phyloP scores from a whole-genome alignment of 78 protist species.

The Dictyostelium discoideum region DNA sequence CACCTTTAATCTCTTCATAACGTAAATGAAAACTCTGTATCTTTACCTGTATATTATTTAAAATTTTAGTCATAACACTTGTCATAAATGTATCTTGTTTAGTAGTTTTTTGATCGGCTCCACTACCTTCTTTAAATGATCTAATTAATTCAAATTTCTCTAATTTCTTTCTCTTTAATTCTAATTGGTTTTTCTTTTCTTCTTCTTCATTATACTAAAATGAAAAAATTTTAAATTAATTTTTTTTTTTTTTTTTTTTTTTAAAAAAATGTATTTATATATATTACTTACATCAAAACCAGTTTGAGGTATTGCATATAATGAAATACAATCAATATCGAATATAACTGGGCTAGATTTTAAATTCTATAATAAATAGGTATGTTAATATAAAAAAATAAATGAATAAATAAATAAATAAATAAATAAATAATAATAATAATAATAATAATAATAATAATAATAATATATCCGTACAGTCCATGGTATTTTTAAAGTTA shows the following conservation, averaged over 20 bases:
- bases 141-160: slow-evolving; percentile 70
- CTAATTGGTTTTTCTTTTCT: slow-evolving; percentile 28
- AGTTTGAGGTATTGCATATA: slow-evolving; percentile 75
- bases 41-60: slow-evolving; percentile 60
- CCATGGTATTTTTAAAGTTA: slow-evolving; percentile 71
- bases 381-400: too few species aligned
- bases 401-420: too few species aligned
- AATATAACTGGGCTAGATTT: slow-evolving; percentile 63
- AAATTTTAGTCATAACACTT: slow-evolving; percentile 51
- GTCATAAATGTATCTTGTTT: slow-evolving; percentile 65
- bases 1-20: slow-evolving; percentile 56
- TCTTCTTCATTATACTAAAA: slow-evolving; percentile 61
- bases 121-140: slow-evolving; percentile 67
- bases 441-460: too few species aligned
- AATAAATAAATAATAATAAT: too few species aligned
- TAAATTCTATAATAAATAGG: slow-evolving; percentile 20
- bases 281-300: slow-evolving; percentile 39
- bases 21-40: slow-evolving; percentile 66
- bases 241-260: too few species aligned
- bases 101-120: neutral
- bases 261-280: too few species aligned
- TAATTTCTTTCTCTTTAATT: slow-evolving; percentile 41
- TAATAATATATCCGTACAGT: slow-evolving; percentile 46
- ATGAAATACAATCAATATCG: slow-evolving; percentile 70
- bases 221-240: neutral